Base-by-base conservation (phyloP, 805 yeast species). In the Kodamaea sagamina region DNA sequence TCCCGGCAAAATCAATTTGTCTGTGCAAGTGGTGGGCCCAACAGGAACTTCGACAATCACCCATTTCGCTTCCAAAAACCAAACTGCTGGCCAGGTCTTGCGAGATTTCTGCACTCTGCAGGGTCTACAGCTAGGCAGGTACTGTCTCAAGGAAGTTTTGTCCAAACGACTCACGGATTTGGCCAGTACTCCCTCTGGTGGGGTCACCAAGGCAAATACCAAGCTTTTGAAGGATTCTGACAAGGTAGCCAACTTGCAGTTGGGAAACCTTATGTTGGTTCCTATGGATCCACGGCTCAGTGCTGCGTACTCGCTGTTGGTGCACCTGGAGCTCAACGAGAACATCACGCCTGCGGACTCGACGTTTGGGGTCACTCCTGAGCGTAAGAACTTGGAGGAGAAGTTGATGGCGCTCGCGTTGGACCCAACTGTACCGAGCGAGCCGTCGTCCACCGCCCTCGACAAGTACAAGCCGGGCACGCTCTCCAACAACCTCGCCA, bases 41-140 rank as follows among this genome's bases (percentile, higher is more conserved):
- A 28, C 45, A 16, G 41, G 32, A 17, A 32, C 43, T 6, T 35
- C 36, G n/a, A 12, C 43, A 12, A 10, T 40, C 3, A 25, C 36
- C n/a, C 31, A 40, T 16, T 13, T 26, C 4, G 47, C 49, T 10
- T 21, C 39, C 6, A 25, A 35, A 9, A 25, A 18, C 5, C 36
- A 38, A n/a, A 53, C 61, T 1, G 49, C 60, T 15, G 61, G 59
- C 2, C 57, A 58, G 12, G 55, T 60, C 4, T 42, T 64, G 10
- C 36, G 45, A 16, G 61, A 59, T 15, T 50, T 67, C 40, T 67
- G 74, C 51, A 29, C 49, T 18, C 57, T 57, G 28, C 53, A 57
- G 21, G 60, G 61, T 17, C 53, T 69, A 17, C 62, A 62, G 28
- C 48, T 61, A 3, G 28, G 55, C 0, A 55, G 52, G 34, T 68